Evolutionary conservation across 2,329 filamentous ascomycete species (phyloP).

Genomic region (Uncinocarpus reesii): DNA sequence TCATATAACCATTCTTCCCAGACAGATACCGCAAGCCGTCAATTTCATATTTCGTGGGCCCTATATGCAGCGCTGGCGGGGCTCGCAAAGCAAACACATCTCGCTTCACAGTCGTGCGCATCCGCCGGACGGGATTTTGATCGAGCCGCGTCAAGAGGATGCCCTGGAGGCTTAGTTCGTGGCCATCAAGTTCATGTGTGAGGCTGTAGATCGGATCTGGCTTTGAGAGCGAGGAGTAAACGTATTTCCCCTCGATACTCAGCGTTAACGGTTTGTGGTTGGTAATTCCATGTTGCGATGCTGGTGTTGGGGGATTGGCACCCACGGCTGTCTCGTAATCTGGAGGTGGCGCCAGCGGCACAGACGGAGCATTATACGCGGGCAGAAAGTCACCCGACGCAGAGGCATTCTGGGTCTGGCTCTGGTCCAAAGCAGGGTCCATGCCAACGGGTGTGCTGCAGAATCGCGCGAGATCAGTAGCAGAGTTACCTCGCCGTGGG

Average conservation of each 20-base stretch:
- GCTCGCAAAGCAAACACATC: conserved; percentile 16
- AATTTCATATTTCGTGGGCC: conserved; percentile 14
- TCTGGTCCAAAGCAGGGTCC: background rate
- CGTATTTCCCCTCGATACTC: conserved; percentile 15
- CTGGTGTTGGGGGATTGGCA: background rate
- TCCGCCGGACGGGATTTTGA: background rate
- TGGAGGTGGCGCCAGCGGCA: conserved; percentile 9
- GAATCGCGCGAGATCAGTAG: background rate
- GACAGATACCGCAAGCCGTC: conserved; percentile 15
- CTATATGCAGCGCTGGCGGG: conserved; percentile 6
- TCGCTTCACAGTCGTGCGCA: conserved; percentile 1
- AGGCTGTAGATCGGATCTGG: conserved; percentile 17
- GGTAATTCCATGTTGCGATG: background rate
- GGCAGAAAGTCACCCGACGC: background rate
- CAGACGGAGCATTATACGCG: conserved; percentile 1
- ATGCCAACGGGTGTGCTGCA: background rate
- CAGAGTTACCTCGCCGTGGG: background rate
- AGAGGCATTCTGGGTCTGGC: background rate
- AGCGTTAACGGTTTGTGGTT: conserved; percentile 11
- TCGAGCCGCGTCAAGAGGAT: conserved; percentile 16
- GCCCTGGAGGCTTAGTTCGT: conserved; percentile 14
- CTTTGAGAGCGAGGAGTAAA: conserved; percentile 12
- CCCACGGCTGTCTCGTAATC: conserved; percentile 14
- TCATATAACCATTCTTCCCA: conserved; percentile 16
- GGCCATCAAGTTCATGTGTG: conserved; percentile 17